Evolutionary conservation across 2,329 filamentous ascomycete genomes (phyloP).

Genomic region (Ophiocordyceps australis): DNA sequence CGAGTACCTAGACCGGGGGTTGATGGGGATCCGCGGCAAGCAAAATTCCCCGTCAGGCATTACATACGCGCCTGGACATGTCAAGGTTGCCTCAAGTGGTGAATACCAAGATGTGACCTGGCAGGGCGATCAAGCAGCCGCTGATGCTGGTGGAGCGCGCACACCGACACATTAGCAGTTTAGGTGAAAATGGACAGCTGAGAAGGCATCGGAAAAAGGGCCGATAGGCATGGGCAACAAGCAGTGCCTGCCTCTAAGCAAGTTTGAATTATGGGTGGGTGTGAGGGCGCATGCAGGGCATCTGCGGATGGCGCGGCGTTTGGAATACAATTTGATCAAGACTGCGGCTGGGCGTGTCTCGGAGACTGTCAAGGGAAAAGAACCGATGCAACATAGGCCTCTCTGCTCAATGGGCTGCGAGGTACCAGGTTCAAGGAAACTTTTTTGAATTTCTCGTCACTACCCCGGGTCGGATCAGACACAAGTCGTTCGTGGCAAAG

Average conservation of each 20-base stretch:
- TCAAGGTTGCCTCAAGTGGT: conserved; percentile 14
- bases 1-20: conserved; percentile 26
- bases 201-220: conserved; percentile 6
- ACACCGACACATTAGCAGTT: not conserved
- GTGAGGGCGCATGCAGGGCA: too few species aligned
- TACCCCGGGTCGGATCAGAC: too few species aligned
- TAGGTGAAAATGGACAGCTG: conserved; percentile 4
- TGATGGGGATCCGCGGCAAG: conserved; percentile 21
- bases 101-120: conserved; percentile 16
- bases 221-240: conserved; percentile 1
- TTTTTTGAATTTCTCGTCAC: too few species aligned
- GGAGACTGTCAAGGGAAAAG: too few species aligned
- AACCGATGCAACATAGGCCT: too few species aligned
- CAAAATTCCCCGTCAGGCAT: conserved; percentile 5
- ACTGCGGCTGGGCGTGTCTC: too few species aligned
- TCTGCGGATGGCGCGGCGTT: too few species aligned
- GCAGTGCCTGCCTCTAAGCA: not conserved
- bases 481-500: too few species aligned
- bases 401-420: too few species aligned
- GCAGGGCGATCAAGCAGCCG: conserved; percentile 7
- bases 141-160: not conserved
- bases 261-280: too few species aligned
- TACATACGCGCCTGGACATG: conserved; percentile 9
- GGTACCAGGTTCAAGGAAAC: too few species aligned
- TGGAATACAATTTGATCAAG: too few species aligned